Evolutionary conservation across 768 basidiomycete genomes (phyloP), one percentile per base, ranked within the genome.

Genomic region (Exidia glandulosa): DNA sequence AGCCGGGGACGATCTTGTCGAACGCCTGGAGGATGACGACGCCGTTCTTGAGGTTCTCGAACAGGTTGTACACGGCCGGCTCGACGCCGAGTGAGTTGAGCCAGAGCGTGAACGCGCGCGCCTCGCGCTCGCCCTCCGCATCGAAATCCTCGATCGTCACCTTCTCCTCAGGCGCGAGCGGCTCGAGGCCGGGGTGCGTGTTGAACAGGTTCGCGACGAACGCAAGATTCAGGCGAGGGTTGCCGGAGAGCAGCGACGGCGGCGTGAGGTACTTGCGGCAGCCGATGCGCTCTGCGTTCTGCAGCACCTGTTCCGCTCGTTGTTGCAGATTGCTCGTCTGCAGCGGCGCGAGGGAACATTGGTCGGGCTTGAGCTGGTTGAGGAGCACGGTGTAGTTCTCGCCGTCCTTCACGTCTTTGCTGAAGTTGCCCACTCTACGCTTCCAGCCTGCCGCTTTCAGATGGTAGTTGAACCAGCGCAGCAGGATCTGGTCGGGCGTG

Each of bases 391-490:
- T 97, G 76, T 98, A 99, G 77, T 97, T 97, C 75, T 97, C 94
- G 58, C 88, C 94, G 67, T 99, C 96, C 31, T 80, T 84, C n/a
- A 98, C 94, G 71, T 99, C 96, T 65, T 92, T 87, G 67, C 90
- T 90, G 75, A 99, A 98, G 79, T 98, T 99, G 74, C 89, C 87
- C 33, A 99, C 96, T 67, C 95, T 82, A 69, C 90, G 78, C 59
- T 88, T 81, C 88, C 92, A 95, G 1, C 88, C 88, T 29, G 95
- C 96, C 9, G 90, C 89, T 70, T 96, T 98, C 64, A 99, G 77
- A 73, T 99, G 96, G 71, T 88, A 99, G 72, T 99, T 98, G 77
- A 99, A 98, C 96, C 96, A 99, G 48, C 96, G 78, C n/a, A 99
- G 73, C 25, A 99, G 75, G 64, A 99, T 95, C 74, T 98, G 96